Evolutionary conservation across 768 basidiomycete genomes (phyloP), one percentile per base, ranked within the genome.

Genomic region (Lentinus tigrinus): DNA sequence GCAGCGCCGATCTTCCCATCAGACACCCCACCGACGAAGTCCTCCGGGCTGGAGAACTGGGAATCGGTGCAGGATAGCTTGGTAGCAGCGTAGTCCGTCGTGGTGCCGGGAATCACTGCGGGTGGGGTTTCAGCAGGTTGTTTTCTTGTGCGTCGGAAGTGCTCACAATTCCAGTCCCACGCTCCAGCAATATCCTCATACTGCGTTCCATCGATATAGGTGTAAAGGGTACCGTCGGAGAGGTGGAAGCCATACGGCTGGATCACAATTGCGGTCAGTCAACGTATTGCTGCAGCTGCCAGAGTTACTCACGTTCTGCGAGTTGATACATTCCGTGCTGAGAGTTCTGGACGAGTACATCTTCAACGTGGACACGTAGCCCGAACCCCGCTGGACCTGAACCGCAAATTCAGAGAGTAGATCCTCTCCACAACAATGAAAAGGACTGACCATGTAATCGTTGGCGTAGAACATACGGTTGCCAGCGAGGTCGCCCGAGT

Each of bases 171-270:
- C 89, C 89, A 91, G 69, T 91, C 86, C 88, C 87, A 88, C 2
- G 83, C 76, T 3, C 82, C 88, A 3, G 82, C 72, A 34, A 89
- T 89, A 63, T 89, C 87, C 65, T 87, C 85, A 66, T 89, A 90
- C 68, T 90, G 88, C 63, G 82, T 73, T 14, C 88, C 89, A 48
- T 72, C 71, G 23, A 85, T 65, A 69, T 89, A 88, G 0, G 84
- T 89, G 68, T 85, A 83, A 10, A 84, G 67, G 0, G 79, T 78
- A 3, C 88, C 88, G 54, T 88, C 85, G 4, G 85, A 77, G 8
- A 91, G 75, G 65, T 91, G 88, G 72, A 89, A 88, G 11, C 86
- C 88, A 17, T 81, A 70, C 7, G 82, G 85, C 83, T 83, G 54
- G 24, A 43, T 16, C 5, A 17, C 1, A 1, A 31, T 3, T 6